These are phyloP conservation scores for Stachybotrys chlorohalonatus DNA, from an alignment of 2,329 filamentous ascomycete species.

Conservation along the genomic window DNA sequence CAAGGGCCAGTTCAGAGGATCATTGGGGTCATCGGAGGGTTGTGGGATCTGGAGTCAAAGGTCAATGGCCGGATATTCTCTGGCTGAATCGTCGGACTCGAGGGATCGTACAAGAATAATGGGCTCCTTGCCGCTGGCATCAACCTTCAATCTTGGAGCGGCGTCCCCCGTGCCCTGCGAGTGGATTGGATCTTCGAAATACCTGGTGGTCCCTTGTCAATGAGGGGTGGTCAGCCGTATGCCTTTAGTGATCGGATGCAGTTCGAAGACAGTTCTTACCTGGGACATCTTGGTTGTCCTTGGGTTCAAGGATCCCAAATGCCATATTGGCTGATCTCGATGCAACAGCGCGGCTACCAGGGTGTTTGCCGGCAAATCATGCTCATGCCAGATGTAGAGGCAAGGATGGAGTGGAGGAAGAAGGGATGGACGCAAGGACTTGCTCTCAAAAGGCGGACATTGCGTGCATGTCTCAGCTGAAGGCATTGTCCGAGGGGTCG, in stretches of 20 bases:
- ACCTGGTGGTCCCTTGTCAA: conserved; percentile 47
- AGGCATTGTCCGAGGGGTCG: not conserved
- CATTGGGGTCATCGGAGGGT: conserved; percentile 83
- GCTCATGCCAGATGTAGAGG: not conserved
- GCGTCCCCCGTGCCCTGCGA: conserved; percentile 31
- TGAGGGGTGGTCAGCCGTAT: conserved; percentile 5
- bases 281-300: conserved; percentile 59
- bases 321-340: conserved; percentile 18
- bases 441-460: too few species aligned
- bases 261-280: conserved; percentile 39
- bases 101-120: conserved; percentile 60
- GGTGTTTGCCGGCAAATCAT: not conserved
- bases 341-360: not conserved
- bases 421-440: too few species aligned
- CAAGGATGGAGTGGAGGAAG: too few species aligned
- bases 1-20: conserved; percentile 78
- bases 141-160: conserved; percentile 56
- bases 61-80: conserved; percentile 5
- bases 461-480: not conserved
- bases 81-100: not conserved
- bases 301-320: conserved; percentile 65
- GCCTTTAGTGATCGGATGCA: not conserved
- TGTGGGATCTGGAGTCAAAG: conserved; percentile 50
- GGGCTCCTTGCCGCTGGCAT: conserved; percentile 53
- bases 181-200: conserved; percentile 50